Evolutionary conservation across 202 grass and related monocot genomes (phyloP), one percentile per base, ranked within the genome.

Genomic region (Alloteropsis angusta): DNA sequence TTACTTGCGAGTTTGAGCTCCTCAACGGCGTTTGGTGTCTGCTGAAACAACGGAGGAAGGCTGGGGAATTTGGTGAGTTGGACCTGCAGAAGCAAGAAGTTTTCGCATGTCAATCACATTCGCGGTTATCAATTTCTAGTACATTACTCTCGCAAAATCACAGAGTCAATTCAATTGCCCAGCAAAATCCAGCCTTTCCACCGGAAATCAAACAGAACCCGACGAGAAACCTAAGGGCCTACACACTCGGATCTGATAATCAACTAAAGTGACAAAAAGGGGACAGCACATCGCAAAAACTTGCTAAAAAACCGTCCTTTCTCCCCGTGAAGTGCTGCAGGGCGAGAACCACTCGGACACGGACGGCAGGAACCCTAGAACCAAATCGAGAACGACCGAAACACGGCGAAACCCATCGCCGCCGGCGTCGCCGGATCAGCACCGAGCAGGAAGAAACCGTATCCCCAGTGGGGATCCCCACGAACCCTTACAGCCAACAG

Each of bases 1-100:
- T 75, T 93, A 96, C 96, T 96, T 79, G 92, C 96, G 74, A 93
- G 57, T 75, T 81, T 89, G 45, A 99, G 88, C 71, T 99, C 96
- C 73, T 91, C 90, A 11, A 85, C 83, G 22, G 92, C 86, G 60
- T 88, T 93, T 2, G 96, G 90, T 26, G 96, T 93, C 71, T 80
- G 82, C 73, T 96, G 86, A 80, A 93, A 96, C n/a, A 77, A 77
- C 5, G 92, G 92, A 17, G 96, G 90, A 17, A 99, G 92, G 69
- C 96, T 96, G 44, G 92, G 88, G 83, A 93, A 91, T 80, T 93
- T 99, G 78, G 92, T 99, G 78, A 99, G 85, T 5, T 86, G 72
- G 39, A 99, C 86, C 96, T 99, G 84, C 68, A 91, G 71, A 69
- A 55, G 10, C 12, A 60, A 21, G 14, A 42, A 17, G 2, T 9